Evolutionary conservation across 169 alveolate genomes (phyloP), one percentile per base, ranked within the genome.

Genomic region (Cryptosporidium parvum): DNA sequence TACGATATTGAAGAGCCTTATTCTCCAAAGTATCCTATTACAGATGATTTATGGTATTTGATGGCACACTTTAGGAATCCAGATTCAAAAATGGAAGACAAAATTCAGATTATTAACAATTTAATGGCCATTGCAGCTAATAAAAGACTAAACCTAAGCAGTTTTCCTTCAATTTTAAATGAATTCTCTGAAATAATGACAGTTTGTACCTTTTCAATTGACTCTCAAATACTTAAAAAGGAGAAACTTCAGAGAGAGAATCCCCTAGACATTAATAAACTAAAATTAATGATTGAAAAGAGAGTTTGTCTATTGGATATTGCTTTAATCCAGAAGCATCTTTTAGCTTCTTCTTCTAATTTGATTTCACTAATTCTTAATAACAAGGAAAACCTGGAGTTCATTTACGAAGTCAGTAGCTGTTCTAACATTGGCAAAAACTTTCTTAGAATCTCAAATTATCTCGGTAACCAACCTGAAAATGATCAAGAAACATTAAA

Each of bases 31-130:
- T 62, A 62, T 14, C 61, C 72, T 37, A 51, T 80, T 5, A 37
- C 73, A 14, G 75, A 42, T 62, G 87, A 80, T 80, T 10, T 51
- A 29, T 80, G 87, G 87, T 62, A 80, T n/a, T 33, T 80, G 23
- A 29, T 80, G 37, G 44, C 75, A 23, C 69, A 80, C 5, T 42
- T 80, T 18, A 80, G 42, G 39, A 80, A 48, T 16, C 87, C 87
- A 14, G 52, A 80, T 21, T 33, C 70, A 3, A 42, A 61, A 2
- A 16, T 45, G 23, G 75, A 80, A 16, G 62, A 80, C 18, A 26
- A 44, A 44, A 45, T 80, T 42, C 75, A 80, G 52, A 80, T 59
- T 16, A 39, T 80, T 42, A 80, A 80, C 37, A 80, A 65, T 65
- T 31, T 80, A 26, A 53, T 59, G 45, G 39, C 56, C 7, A 37